These are phyloP conservation scores for Parafenestella ontariensis DNA, from an alignment of 2,329 filamentous ascomycete genomes.

Conservation along the genomic window DNA sequence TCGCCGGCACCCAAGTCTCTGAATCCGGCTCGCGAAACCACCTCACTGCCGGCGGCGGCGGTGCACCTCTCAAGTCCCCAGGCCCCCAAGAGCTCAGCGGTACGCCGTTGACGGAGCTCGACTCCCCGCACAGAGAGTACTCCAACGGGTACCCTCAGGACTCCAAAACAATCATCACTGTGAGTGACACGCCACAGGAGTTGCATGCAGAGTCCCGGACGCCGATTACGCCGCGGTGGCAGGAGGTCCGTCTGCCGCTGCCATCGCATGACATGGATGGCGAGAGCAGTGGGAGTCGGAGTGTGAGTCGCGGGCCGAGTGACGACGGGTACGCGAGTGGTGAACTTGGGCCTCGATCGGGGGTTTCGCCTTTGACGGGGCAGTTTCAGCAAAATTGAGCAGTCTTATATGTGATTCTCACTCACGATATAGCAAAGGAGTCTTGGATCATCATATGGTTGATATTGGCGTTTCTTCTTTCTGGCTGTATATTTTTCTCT, in stretches of 20 bases:
- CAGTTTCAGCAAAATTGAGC: conserved; percentile 8
- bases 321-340: conserved; percentile 25
- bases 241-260: conserved; percentile 27
- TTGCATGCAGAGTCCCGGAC: conserved; percentile 28
- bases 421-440: neutral
- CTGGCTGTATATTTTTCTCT: conserved; percentile 2
- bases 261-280: conserved; percentile 27
- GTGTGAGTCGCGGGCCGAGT: conserved; percentile 31
- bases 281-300: conserved; percentile 21
- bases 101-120: conserved; percentile 34
- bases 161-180: conserved; percentile 25
- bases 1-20: conserved; percentile 27
- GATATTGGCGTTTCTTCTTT: neutral
- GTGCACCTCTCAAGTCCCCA: conserved; percentile 19
- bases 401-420: neutral
- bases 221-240: conserved; percentile 28
- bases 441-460: neutral
- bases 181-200: conserved; percentile 35
- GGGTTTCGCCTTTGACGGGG: conserved; percentile 27
- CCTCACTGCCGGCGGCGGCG: neutral
- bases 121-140: conserved; percentile 15
- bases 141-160: conserved; percentile 21
- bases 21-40: conserved; percentile 20
- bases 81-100: conserved; percentile 34
- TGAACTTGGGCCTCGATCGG: conserved; percentile 9